Evolutionary conservation across 106 monocot genomes (phyloP), one percentile per base, ranked within the genome.

Genomic region (Gastrodia elata): DNA sequence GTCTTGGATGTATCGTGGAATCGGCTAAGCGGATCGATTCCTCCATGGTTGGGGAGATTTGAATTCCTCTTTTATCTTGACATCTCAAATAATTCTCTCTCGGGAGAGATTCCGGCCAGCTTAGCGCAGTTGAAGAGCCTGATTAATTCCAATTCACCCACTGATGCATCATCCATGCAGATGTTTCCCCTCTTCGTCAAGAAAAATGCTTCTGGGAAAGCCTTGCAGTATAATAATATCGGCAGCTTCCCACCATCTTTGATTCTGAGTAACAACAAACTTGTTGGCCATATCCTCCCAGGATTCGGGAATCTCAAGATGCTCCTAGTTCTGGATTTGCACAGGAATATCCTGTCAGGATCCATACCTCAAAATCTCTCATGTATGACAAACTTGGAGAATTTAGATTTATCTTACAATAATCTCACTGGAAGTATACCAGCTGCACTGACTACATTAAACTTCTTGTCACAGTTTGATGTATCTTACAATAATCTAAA

Each of bases 1-100:
- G 71, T 88, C 35, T 27, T 88, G 74, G 88, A 88, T 52, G 42
- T 88, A 34, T 88, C 88, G 4, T 88, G 88, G 88, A 88, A 88
- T 68, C 30, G 27, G 0, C 67, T 88, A 37, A 26, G 71, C 2
- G 88, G 88, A 40, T 77, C 41, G 0, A 84, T 88, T 68, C 88
- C 88, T 39, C 16, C 75, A 39, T 88, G 84, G 80, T 28, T 88
- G 16, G 88, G 77, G 24, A 59, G 73, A 28, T 52, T 84, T 6
- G 74, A 80, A 24, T 33, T 16, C 14, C 79, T 85, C 11, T 88
- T 88, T 38, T 88, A 88, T 44, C 26, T 88, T n/a, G 88, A 88
- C 67, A 57, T 88, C 4, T 88, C 88, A 1, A 82, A 88, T 72
- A 88, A 88, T 64, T 88, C 82, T 0, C 75, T 88, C 49, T 55